Base-by-base conservation (phyloP, 2,329 filamentous ascomycete genomes). In the Claviceps africana region DNA sequence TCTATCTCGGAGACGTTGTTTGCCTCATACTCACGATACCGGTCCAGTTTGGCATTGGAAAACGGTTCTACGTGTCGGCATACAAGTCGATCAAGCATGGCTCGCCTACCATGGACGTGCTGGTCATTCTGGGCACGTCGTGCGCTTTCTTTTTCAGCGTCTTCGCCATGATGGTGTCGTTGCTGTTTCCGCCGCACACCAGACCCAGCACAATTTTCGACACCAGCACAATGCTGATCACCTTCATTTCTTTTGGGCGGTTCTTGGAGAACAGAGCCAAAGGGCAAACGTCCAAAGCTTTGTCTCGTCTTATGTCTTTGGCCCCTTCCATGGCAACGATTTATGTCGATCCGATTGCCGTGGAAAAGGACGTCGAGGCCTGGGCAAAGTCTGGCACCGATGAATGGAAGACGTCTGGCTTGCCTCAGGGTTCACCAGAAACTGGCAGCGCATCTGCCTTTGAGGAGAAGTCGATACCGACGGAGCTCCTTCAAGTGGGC, bases 211-310 rank as follows among this genome's bases (percentile, higher is more conserved):
- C 89, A 2, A 86, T 96, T 17, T 98, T 98, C 61, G 93, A 98
- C 64, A 98, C 93, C 1, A 96, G 90, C 68, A 95, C 89, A 22
- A 98, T 97, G 93, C 76, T 98, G 50, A 90, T 98, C 66, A 95
- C 89, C 0, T 97, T 98, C 65, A 88, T 96, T 66, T 89, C 86
- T 1, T 71, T 98, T 2, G 88, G 93, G 4, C 83, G 93, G 37
- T 98, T 86, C 71, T 71, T 98, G 19, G 93, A 98, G 69, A 98
- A 97, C 64, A 76, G 83, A 19, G 93, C 93, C 50, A 98, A 97
- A 71, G 93, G 93, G 0, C 88, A 97, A 69, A 98, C 93, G 0
- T 96, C 90, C 5, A 93, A 88, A 64, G 93, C 93, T 0, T 77
- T 98, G 2, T 97, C 91, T 8, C 80, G 84, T 25, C 79, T 98